Conservation (phyloP, 2,329 filamentous ascomycete species). For the Phoma sp. region DNA sequence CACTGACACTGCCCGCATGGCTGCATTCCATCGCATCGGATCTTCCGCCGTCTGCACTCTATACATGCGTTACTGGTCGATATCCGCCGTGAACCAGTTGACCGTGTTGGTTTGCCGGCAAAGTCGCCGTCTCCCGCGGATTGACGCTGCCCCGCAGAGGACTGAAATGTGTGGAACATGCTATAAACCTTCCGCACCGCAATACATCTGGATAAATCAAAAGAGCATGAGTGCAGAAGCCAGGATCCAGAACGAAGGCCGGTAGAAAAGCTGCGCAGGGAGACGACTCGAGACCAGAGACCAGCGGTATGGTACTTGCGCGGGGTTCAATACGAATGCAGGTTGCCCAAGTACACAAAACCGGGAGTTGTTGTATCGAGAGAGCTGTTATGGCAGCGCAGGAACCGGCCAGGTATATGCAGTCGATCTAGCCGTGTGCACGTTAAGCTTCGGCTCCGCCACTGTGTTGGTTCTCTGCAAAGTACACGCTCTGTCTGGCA, state of each 20-base stretch:
- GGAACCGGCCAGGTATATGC: slow-evolving; percentile 17
- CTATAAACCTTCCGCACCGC: slow-evolving; percentile 2
- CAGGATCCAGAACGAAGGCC: slow-evolving; percentile 12
- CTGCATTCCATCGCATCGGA: slow-evolving; percentile 81
- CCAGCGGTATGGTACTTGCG: slow-evolving; percentile 18
- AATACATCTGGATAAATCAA: slow-evolving; percentile 10
- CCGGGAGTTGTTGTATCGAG: slow-evolving; percentile 27
- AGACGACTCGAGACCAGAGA: slow-evolving; percentile 8
- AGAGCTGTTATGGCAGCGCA: slow-evolving; percentile 17
- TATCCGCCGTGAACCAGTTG: slow-evolving; percentile 51
- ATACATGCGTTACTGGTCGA: slow-evolving; percentile 69
- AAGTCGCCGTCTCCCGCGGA: slow-evolving; percentile 43
- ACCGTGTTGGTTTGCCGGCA: slow-evolving; percentile 44
- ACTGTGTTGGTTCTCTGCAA: not conserved
- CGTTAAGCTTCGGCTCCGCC: slow-evolving; percentile 4
- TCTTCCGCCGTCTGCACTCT: slow-evolving; percentile 81
- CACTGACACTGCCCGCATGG: slow-evolving; percentile 84
- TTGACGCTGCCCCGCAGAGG: slow-evolving; percentile 41
- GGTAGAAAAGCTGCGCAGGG: slow-evolving; percentile 14
- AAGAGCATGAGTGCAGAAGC: slow-evolving; percentile 14
- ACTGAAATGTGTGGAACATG: slow-evolving; percentile 57
- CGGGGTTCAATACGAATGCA: slow-evolving; percentile 22
- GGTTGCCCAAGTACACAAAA: slow-evolving; percentile 14
- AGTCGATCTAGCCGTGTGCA: slow-evolving; percentile 1
- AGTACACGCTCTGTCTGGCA: slow-evolving; percentile 1